Base-by-base conservation (phyloP, 73 alveolate species). In the Tetrahymena malaccensis region DNA sequence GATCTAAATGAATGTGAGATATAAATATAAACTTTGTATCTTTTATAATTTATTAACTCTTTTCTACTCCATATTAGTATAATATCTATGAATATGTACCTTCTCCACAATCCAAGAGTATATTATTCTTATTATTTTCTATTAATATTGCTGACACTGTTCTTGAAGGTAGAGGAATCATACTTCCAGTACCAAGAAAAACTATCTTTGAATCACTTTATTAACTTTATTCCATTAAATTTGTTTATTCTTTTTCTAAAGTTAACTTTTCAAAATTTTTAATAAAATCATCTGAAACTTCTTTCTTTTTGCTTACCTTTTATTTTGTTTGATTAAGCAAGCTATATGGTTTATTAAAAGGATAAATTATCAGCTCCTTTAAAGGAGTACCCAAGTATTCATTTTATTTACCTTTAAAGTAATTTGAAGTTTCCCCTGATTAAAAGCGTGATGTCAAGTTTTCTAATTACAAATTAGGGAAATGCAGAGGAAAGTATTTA, bases 1-100 rank as follows among this genome's bases (percentile, higher is more conserved):
- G 99, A 94, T 99, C 99, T 37, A 99, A 99, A 96, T 99, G 99
- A 34, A 98, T 96, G 96, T 99, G 99, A 84, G 99, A 97, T 34
- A 99, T 97, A 50, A 98, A 98, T 34, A 99, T 13, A 22, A 70
- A 70, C 19, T 70, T 70, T 8, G 89, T 70, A n/a, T 70, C 37
- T n/a, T 70, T 96, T 57, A 97, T 96, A 15, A 97, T 97, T 11
- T 98, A 95, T 43, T 98, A 96, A 35, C 43, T 17, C 33, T 98
- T 96, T 34, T 94, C 96, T 43, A 97, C 98, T 34, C 97, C 96
- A 55, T 85, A 43, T 31, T 70, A 70, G 94, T 85, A 35, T 21
- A 85, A 38, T 7, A 85, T 43, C 34, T 85, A 13, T 31, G 55
- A 38, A 85, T 85, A 85, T 0, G 94, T 85, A 21, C 94, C 94